Evolutionary conservation across 176 grass and related monocot species (phyloP), one percentile per base, ranked within the genome.

Genomic region (Olyra latifolia): DNA sequence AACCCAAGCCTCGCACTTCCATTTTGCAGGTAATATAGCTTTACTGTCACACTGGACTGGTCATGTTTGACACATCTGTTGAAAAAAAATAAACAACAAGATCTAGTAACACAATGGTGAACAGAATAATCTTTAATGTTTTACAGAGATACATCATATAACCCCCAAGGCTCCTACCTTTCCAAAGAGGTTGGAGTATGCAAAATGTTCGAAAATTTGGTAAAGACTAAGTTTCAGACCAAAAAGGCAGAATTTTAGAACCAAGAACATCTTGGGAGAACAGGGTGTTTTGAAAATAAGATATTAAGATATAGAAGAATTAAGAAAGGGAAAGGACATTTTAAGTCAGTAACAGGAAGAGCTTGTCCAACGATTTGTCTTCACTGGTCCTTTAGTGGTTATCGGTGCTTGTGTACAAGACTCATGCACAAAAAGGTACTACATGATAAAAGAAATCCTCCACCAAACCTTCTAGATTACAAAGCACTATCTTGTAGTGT

Each of bases 1-100:
- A 98, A 98, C 47, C 95, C 95, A 82, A 98, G 66, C 75, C 95
- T 98, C 75, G 92, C 89, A 71, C 95, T 98, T 90, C 92, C 95
- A 95, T 93, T 98, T 85, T 88, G 90, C 76, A 98, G 86, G 81
- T 98, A 98, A 85, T 98, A 98, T 62, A 98, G 61, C 81, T 93
- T 98, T 77, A 93, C 14, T 57, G 95, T 84, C 69, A 98, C 92
- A 85, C 87, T 89, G 74, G 95, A 91, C 72, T 88, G 86, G 63
- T 98, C 95, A 7, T 68, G 66, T 35, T 93, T 88, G 81, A 95
- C 92, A 89, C 95, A 98, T 91, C 95, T 98, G 78, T 82, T 69
- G 28, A 23, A 85, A 25, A 74, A 84, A 61, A 44, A 87, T 53
- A 76, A 53, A 67, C 79, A 71, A 12, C 30, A 81, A 74, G 8